Base-by-base conservation (phyloP, 2,329 filamentous ascomycete genomes). In the Tolypocladium cylindrosporum region DNA sequence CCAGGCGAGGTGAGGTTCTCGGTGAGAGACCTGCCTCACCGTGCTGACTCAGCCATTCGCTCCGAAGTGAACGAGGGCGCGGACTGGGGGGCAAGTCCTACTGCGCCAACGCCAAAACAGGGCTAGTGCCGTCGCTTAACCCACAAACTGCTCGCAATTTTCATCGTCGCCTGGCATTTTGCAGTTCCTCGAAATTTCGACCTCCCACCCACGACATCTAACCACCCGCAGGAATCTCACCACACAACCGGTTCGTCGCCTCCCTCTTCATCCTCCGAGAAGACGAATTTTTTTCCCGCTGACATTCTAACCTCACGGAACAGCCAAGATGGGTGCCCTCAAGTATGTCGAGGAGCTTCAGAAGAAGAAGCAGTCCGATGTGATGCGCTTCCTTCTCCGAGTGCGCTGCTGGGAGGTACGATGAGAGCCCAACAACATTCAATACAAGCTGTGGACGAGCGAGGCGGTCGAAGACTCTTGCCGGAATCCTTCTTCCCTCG, bases 291-390 rank as follows among this genome's bases (percentile, higher is more conserved):
- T 16, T 19, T 21, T 43, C 27, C 19, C 50, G 39, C 57, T 60
- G 48, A 61, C 54, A 42, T 21, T 19, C 24, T 34, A 40, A 3
- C n/a, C 24, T 41, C 36, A 39, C 21, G 36, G 14, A 63, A 69
- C 68, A 83, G 81, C 74, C 76, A 84, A 93, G 86, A 97, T 97
- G 94, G 94, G 94, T 90, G 93, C 93, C 85, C 91, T 97, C 81
- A 99, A 99, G 85, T 99, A 96, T 85, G 91, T 99, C 83, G 95
- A 99, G 88, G 94, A 99, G 87, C 89, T 99, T 84, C 91, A 97
- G 81, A 97, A 99, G 91, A 97, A 96, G 91, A 99, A 99, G 91
- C 94, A 99, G 89, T 96, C 91, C 79, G 94, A 99, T 87, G 89
- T 99, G 77, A 90, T 97, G 84, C 92, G 92, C 84, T 99, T 99